A percentile compares a stretch with the other conserved stretches of the same genome.
phyloP scores from a whole-genome alignment of 2,329 filamentous ascomycete species.

The Eutypa lata region DNA sequence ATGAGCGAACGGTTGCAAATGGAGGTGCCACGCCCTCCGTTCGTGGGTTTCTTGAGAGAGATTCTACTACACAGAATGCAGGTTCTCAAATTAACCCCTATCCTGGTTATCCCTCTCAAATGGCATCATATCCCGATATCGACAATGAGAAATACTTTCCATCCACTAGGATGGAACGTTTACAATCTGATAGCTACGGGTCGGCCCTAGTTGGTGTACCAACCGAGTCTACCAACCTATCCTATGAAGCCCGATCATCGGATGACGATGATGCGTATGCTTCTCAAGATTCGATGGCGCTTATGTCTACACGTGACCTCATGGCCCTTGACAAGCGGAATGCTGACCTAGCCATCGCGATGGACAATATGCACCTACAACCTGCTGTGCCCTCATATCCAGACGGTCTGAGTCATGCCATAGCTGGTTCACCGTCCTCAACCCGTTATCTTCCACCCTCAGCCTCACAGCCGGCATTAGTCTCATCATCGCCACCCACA shows the following conservation, averaged over 20 bases:
- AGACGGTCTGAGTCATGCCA: conserved; percentile 29
- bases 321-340: conserved; percentile 41
- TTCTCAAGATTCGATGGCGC: conserved; percentile 34
- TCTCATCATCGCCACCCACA: conserved; percentile 31
- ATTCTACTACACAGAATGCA: conserved; percentile 28
- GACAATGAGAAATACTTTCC: conserved; percentile 41
- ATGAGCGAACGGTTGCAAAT: conserved; percentile 43
- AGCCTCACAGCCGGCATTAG: conserved; percentile 30
- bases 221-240: conserved; percentile 19
- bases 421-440: conserved; percentile 32
- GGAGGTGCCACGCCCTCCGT: conserved; percentile 46
- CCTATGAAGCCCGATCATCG: conserved; percentile 35
- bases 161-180: conserved; percentile 36
- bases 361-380: conserved; percentile 41
- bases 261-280: conserved; percentile 34
- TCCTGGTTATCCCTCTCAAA: conserved; percentile 25
- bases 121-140: conserved; percentile 32
- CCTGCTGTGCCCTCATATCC: no score
- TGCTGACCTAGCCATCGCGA: conserved; percentile 39
- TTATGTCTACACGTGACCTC: conserved; percentile 55
- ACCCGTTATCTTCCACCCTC: conserved; percentile 32
- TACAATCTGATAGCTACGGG: conserved; percentile 29
- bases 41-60: conserved; percentile 48
- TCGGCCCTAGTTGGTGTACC: conserved; percentile 15
- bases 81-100: conserved; percentile 24